A percentile compares a stretch with the other conserved stretches of the same genome.
These are phyloP conservation scores for Sechiopsis laciniata DNA, from an alignment of 306 rosid species.

Conservation along the genomic window DNA sequence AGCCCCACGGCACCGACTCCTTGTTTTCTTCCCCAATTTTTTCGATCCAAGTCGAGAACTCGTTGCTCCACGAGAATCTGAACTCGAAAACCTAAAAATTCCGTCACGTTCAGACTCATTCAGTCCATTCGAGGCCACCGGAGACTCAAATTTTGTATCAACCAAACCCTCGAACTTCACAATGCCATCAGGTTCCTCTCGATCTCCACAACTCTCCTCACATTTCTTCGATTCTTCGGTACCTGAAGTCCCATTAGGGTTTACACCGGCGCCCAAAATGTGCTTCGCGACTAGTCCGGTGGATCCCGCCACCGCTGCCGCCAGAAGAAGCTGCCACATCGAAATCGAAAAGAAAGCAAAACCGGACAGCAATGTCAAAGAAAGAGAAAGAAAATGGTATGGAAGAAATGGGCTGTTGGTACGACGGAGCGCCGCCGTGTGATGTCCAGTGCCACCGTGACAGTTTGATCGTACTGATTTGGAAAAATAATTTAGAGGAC, in stretches of 20 bases:
- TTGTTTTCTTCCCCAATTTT: conserved; percentile 24
- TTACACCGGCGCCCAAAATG: conserved; percentile 25
- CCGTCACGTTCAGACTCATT: conserved; percentile 28
- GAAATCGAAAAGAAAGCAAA: neutral
- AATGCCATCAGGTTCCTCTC: neutral
- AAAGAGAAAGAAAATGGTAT: neutral
- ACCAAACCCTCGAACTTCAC: conserved; percentile 1
- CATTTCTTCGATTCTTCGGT: conserved; percentile 14
- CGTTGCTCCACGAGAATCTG: conserved; percentile 19
- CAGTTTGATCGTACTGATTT: neutral
- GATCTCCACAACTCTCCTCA: conserved; percentile 13
- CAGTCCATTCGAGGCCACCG: conserved; percentile 3
- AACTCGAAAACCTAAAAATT: conserved; percentile 47
- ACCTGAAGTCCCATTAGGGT: conserved; percentile 3
- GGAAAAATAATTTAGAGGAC: neutral
- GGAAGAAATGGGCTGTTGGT: neutral
- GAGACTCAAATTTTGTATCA: conserved; percentile 22
- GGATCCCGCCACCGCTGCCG: conserved; percentile 64
- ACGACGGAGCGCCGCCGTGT: neutral
- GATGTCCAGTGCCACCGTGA: neutral
- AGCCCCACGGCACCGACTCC: conserved; percentile 23
- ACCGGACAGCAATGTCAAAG: neutral
- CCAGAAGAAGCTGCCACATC: conserved; percentile 62
- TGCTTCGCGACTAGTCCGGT: conserved; percentile 51
- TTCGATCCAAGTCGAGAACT: conserved; percentile 24